phyloP scores from a whole-genome alignment of 495 filamentous ascomycete genomes.

The Lasiosphaeria miniovina region DNA sequence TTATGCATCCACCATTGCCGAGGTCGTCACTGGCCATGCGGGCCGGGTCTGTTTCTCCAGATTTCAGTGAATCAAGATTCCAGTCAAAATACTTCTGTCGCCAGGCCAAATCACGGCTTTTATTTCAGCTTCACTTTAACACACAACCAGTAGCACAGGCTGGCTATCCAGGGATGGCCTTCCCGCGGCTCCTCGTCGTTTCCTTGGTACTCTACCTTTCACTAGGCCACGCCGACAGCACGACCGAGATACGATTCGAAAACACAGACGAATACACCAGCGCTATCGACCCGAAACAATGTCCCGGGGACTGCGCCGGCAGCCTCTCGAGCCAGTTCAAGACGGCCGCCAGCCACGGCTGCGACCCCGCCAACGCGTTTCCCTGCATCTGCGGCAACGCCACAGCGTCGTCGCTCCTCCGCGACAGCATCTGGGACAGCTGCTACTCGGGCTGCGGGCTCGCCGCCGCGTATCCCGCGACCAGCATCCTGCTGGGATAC shows the following conservation, averaged over 20 bases:
- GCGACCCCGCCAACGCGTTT: neutral
- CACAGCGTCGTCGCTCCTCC: neutral
- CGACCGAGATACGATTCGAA: neutral
- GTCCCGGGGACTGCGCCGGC: neutral
- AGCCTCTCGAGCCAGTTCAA: neutral
- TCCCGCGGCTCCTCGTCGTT: neutral
- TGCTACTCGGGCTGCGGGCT: neutral
- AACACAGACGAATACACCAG: neutral
- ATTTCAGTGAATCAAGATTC: no score
- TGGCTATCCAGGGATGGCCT: neutral
- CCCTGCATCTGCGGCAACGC: neutral
- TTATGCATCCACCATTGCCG: no score
- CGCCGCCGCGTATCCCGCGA: neutral
- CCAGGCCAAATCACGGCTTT: no score
- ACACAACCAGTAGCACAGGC: no score
- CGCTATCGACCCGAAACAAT: neutral
- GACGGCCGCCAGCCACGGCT: neutral
- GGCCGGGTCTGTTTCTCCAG: no score
- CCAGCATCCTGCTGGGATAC: neutral
- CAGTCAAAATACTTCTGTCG: no score
- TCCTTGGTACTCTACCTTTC: neutral
- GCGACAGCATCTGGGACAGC: neutral
- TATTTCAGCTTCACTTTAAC: no score
- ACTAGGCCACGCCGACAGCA: neutral
- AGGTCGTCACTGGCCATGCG: no score